These are phyloP conservation scores for Polyplosphaeria fusca DNA, from an alignment of 495 filamentous ascomycete genomes.

Conservation along the genomic window DNA sequence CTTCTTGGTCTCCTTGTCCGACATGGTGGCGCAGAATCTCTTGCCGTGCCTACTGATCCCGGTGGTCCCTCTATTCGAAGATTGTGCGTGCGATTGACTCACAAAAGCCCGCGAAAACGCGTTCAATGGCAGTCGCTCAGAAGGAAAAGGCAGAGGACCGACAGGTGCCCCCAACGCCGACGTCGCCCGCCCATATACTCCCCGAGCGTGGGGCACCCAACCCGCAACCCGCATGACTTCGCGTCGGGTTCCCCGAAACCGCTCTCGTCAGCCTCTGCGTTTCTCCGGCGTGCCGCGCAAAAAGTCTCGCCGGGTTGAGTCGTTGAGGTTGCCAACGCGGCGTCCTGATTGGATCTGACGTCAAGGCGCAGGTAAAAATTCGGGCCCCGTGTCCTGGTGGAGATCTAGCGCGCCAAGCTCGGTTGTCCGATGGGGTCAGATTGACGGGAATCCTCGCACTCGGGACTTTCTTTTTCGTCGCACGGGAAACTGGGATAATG, in stretches of 20 bases:
- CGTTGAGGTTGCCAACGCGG: constrained; percentile 17
- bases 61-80: no score
- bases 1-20: constrained; percentile 8
- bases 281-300: neutral
- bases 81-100: neutral
- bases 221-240: neutral
- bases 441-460: neutral
- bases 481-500: neutral
- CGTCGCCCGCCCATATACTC: no score
- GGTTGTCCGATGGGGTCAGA: neutral
- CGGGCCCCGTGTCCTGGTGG: neutral
- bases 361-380: neutral
- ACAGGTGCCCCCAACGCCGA: no score
- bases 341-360: constrained; percentile 21
- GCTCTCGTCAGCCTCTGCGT: neutral
- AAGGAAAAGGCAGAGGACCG: neutral
- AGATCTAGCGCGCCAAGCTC: constrained; percentile 14
- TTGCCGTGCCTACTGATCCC: neutral
- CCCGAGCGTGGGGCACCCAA: neutral
- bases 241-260: neutral
- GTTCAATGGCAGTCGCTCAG: neutral
- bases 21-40: neutral
- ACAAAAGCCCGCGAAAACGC: neutral
- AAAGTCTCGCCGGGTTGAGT: no score
- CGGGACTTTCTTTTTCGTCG: constrained; percentile 3